Evolutionary conservation across 176 grass and related monocot species (phyloP).

Genomic region (Panicum miliaceum): DNA sequence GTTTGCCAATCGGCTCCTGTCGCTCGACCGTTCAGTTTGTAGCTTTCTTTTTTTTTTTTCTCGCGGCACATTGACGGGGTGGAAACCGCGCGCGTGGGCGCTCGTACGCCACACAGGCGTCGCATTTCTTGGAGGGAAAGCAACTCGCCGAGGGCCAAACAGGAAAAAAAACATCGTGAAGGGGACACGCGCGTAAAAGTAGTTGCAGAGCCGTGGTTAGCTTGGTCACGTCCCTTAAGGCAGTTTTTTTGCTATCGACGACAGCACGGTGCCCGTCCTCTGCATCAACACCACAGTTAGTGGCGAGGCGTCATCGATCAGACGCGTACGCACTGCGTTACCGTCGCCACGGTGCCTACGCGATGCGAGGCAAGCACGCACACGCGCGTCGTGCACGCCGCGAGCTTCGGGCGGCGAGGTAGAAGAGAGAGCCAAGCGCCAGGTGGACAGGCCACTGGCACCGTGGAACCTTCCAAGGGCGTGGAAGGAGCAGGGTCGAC

Average conservation of each 20-base stretch:
- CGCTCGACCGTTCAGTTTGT: background rate
- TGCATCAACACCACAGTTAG: too few relatives aligned
- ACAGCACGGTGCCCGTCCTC: too few relatives aligned
- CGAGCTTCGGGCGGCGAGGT: background rate
- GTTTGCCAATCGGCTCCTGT: background rate
- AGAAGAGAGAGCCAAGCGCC: background rate
- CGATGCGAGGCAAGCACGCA: background rate
- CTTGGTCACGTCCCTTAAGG: background rate
- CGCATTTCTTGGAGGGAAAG: constrained; percentile 28
- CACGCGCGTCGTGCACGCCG: background rate
- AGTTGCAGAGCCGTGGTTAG: background rate
- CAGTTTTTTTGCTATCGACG: too few relatives aligned
- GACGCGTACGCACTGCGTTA: too few relatives aligned
- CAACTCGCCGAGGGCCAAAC: background rate
- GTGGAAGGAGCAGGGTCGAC: background rate
- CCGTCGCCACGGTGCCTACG: too few relatives aligned
- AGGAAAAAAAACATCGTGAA: background rate
- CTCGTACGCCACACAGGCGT: background rate
- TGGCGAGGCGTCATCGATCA: too few relatives aligned
- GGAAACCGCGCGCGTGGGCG: constrained; percentile 30
- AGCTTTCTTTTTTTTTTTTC: background rate
- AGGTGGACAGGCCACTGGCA: background rate
- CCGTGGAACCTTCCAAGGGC: background rate
- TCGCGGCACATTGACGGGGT: constrained; percentile 12
- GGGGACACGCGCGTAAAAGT: background rate